Evolutionary conservation across 176 grass and related monocot species (phyloP), one percentile per base, ranked within the genome.

Genomic region (Chrysopogon serrulatus): DNA sequence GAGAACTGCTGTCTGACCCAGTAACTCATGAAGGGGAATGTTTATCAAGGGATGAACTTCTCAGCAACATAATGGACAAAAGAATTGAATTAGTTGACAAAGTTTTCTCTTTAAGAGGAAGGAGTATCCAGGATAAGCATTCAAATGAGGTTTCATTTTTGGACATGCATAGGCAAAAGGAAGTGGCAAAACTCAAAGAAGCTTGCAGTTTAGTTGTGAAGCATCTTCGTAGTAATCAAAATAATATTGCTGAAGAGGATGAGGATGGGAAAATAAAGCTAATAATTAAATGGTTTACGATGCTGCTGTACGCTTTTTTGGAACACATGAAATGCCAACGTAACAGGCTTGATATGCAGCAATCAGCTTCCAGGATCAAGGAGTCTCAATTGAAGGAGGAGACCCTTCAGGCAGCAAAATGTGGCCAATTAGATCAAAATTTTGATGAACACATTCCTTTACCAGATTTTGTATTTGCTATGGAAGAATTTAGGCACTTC

Each of bases 401-500:
- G 28, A 88, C 56, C 77, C 36, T 90, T 65, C 34, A 91, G 80
- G 86, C 88, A 36, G 88, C 89, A 51, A 98, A 93, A 82, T 76
- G 78, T 74, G 89, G 89, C 71, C 87, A 85, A 53, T 78, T 95
- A 76, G 79, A 84, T 73, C 79, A 85, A 37, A 91, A 81, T 68
- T 92, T 98, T 88, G 85, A 95, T 85, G 85, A 74, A 82, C n/a
- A 82, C 36, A 86, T 95, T 67, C 79, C 85, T 79, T 85, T 89
- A 80, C 85, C 87, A 60, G 80, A 92, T 93, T 88, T 76, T 66
- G 77, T 71, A 80, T 98, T 98, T 73, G 48, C 26, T 80, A 68
- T 95, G 83, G 90, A 98, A 56, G 80, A 93, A 63, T 92, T 98
- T 59, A 78, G 43, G 41, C 86, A 80, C 49, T 82, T 87, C 26